A percentile compares a stretch with the other conserved stretches of the same genome.
phyloP scores from a whole-genome alignment of 306 rosid species.

The Pyrus communis region DNA sequence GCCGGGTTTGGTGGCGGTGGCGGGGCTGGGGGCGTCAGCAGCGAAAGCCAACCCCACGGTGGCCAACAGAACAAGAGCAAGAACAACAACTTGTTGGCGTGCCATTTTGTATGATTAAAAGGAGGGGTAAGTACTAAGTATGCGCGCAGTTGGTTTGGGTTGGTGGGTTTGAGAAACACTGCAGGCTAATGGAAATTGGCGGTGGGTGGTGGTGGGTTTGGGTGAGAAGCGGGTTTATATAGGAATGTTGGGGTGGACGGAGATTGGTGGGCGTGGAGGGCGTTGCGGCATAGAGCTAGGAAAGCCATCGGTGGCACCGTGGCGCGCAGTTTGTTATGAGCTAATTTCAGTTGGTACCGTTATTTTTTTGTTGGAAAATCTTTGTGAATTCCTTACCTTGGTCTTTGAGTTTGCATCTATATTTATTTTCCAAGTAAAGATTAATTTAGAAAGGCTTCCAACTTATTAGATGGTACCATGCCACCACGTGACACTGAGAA shows the following conservation, averaged over 20 bases:
- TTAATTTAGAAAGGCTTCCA: no score
- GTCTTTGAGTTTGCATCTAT: no score
- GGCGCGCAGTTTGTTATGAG: background rate
- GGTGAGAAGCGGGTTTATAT: background rate
- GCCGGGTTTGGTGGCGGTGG: background rate
- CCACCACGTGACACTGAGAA: no score
- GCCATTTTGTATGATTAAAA: constrained; percentile 31
- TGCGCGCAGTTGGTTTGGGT: constrained; percentile 10
- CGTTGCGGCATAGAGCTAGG: background rate
- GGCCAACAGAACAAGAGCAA: constrained; percentile 37
- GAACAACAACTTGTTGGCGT: constrained; percentile 23
- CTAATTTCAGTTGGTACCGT: constrained; percentile 3
- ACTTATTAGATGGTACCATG: no score
- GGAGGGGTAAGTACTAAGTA: background rate
- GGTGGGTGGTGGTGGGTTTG: background rate
- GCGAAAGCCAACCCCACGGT: constrained; percentile 30
- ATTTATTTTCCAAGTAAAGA: no score
- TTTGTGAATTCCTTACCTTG: background rate
- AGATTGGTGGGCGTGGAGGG: background rate
- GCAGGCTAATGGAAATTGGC: background rate
- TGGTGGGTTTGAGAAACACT: constrained; percentile 6
- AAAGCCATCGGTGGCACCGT: background rate
- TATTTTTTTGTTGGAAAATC: background rate
- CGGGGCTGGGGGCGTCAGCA: background rate
- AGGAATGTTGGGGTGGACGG: background rate